Evolutionary conservation across 2,329 filamentous ascomycete species (phyloP).

Genomic region (Fusarium miscanthi): DNA sequence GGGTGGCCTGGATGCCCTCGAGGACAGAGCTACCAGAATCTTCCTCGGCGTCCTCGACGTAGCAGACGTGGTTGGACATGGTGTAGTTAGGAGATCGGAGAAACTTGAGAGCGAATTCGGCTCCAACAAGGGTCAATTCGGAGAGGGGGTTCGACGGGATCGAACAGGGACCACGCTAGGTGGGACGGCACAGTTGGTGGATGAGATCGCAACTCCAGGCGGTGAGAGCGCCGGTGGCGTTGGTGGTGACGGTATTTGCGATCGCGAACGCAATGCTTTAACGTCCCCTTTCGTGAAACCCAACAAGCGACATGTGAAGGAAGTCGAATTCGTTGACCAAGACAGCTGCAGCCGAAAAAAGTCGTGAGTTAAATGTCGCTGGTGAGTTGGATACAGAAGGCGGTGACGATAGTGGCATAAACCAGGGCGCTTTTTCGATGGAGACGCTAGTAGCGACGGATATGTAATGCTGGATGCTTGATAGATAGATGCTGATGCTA

Average conservation of each 20-base stretch:
- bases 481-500: neutral
- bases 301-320: constrained; percentile 40
- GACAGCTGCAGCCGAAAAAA: constrained; percentile 23
- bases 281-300: constrained; percentile 38
- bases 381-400: constrained; percentile 36
- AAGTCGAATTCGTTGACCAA: constrained; percentile 15
- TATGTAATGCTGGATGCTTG: constrained; percentile 14
- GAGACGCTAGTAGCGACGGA: constrained; percentile 28
- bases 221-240: constrained; percentile 33
- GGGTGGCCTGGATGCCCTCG: constrained; percentile 53
- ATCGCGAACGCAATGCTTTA: constrained; percentile 42
- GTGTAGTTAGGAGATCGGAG: constrained; percentile 38
- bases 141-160: constrained; percentile 40
- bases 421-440: constrained; percentile 32
- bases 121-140: constrained; percentile 35
- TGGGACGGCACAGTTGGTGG: constrained; percentile 42
- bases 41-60: constrained; percentile 65
- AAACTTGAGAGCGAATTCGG: constrained; percentile 38
- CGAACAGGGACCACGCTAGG: constrained; percentile 46
- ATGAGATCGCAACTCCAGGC: constrained; percentile 38
- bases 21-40: constrained; percentile 58
- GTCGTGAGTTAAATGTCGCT: constrained; percentile 33
- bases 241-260: constrained; percentile 20
- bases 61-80: constrained; percentile 60
- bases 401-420: constrained; percentile 44